A percentile compares a stretch with the other conserved stretches of the same genome.
phyloP scores from a whole-genome alignment of 768 basidiomycete species.

The Cubamyces lactineus region DNA sequence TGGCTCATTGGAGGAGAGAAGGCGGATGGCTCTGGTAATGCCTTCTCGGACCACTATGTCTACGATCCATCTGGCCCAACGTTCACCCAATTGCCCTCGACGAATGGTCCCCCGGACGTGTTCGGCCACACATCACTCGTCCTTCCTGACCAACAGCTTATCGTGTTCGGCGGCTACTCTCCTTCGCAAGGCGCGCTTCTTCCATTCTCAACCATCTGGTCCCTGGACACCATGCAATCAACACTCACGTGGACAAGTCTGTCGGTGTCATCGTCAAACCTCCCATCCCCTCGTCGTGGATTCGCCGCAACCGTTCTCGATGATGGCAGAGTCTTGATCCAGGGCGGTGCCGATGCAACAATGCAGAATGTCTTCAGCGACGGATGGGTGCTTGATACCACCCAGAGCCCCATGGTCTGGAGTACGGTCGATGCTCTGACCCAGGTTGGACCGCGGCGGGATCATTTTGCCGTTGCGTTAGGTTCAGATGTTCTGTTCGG shows the following conservation, averaged over 20 bases:
- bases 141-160: constrained; percentile 66
- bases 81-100: constrained; percentile 59
- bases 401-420: constrained; percentile 63
- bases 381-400: constrained; percentile 73
- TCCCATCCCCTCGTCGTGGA: constrained; percentile 63
- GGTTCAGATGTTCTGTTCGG: constrained; percentile 73
- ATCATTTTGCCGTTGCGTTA: constrained; percentile 71
- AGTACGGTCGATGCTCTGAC: constrained; percentile 50
- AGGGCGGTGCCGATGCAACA: constrained; percentile 71
- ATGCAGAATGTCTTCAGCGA: constrained; percentile 56
- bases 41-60: constrained; percentile 64
- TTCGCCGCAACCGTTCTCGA: constrained; percentile 59
- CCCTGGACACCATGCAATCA: constrained; percentile 57
- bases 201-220: constrained; percentile 63
- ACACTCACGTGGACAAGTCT: constrained; percentile 54
- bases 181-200: constrained; percentile 50
- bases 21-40: constrained; percentile 74
- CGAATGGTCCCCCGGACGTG: constrained; percentile 64
- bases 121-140: constrained; percentile 74
- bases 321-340: constrained; percentile 65
- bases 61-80: constrained; percentile 54
- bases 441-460: constrained; percentile 64
- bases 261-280: constrained; percentile 39
- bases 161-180: constrained; percentile 77
- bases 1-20: constrained; percentile 81